A percentile compares a stretch with the other conserved stretches of the same genome.
phyloP scores from a whole-genome alignment of 139 green algal genomes.

The Chlorella sp. region DNA sequence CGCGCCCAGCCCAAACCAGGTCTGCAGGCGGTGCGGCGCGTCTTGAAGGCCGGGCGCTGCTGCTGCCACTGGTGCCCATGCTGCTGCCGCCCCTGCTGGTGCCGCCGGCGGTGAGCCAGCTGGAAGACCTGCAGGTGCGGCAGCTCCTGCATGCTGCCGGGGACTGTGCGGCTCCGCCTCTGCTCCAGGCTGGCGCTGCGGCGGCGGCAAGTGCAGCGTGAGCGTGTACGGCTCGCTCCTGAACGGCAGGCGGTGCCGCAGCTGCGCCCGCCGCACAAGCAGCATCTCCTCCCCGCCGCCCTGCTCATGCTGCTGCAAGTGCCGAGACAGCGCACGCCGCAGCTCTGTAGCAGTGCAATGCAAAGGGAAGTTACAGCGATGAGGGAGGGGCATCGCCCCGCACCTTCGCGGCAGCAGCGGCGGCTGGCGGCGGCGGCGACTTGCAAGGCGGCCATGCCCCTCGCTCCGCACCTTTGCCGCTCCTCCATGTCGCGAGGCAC shows the following conservation, averaged over 20 bases:
- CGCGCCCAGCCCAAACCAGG: conserved; percentile 73
- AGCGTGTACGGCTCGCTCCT: conserved; percentile 66
- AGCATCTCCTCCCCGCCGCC: conserved; percentile 32
- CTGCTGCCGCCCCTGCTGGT: conserved; percentile 21
- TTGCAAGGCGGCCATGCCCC: conserved; percentile 25
- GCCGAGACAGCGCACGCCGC: background rate
- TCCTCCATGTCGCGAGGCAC: conserved; percentile 17
- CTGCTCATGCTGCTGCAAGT: conserved; percentile 29
- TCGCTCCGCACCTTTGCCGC: background rate
- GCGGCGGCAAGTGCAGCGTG: conserved; percentile 59
- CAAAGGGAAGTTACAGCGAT: conserved; percentile 18
- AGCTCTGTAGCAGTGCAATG: no score
- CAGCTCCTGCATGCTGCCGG: background rate
- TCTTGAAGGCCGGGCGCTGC: background rate
- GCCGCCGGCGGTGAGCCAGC: background rate
- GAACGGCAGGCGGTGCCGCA: conserved; percentile 61
- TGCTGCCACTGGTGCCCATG: conserved; percentile 21
- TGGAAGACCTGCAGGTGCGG: background rate
- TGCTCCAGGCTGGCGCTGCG: background rate
- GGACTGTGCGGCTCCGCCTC: no score
- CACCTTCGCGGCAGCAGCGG: background rate
- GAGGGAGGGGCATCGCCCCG: no score
- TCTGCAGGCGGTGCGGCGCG: conserved; percentile 68
- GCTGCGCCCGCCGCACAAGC: background rate
- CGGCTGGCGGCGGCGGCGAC: conserved; percentile 17